Conservation (phyloP, 345 rosid species). For the Adansonia digitata region DNA sequence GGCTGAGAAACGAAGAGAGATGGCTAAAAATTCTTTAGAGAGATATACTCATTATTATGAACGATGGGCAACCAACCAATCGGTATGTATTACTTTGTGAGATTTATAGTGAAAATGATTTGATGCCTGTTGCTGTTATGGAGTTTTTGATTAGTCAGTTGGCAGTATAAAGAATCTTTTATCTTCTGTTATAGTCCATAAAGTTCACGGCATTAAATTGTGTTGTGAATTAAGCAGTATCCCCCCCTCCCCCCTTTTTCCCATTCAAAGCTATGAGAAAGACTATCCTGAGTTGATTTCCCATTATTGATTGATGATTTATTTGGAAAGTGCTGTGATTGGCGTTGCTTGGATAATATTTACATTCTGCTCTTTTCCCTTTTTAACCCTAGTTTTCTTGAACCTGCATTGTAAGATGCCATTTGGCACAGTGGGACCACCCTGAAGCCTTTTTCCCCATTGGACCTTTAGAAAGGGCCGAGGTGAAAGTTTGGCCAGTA, state of each 20-base stretch:
- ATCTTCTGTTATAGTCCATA: neutral
- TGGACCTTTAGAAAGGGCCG: neutral
- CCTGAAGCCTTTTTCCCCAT: neutral
- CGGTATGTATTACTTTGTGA: constrained; percentile 37
- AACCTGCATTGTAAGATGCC: neutral
- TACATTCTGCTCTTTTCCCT: neutral
- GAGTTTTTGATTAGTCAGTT: neutral
- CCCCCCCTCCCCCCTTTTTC: neutral
- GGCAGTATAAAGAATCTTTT: neutral
- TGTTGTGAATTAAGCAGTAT: neutral
- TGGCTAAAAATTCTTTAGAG: constrained; percentile 86
- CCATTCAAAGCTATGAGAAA: neutral
- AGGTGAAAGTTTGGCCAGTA: neutral
- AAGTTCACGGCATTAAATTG: neutral
- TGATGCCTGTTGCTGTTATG: constrained; percentile 6
- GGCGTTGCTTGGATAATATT: neutral
- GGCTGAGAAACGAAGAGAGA: constrained; percentile 76
- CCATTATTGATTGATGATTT: neutral
- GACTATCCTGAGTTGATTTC: neutral
- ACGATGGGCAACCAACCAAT: constrained; percentile 87
- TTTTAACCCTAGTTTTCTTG: neutral
- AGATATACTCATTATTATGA: constrained; percentile 85
- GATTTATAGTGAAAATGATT: neutral
- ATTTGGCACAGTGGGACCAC: neutral
- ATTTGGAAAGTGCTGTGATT: neutral